Percentiles rank a stretch among this genome's conserved stretches.
These are phyloP conservation scores for Xylaria longipes DNA, from an alignment of 495 filamentous ascomycete genomes.

Conservation along the genomic window DNA sequence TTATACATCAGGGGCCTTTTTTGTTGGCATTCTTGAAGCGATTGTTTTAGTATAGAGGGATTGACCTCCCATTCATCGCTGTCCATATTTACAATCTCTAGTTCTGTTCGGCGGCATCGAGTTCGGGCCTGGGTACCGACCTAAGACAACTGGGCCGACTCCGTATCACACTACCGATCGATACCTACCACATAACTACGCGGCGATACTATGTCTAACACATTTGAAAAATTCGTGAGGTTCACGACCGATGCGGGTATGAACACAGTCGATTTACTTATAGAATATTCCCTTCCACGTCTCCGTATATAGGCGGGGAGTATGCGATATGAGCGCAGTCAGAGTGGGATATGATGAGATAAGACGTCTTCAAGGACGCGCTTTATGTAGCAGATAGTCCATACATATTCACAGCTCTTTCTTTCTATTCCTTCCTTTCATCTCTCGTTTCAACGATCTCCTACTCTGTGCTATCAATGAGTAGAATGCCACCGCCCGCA, in stretches of 20 bases:
- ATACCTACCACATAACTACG: neutral
- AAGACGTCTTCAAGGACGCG: neutral
- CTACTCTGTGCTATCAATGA: neutral
- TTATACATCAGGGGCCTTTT: neutral
- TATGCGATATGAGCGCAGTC: neutral
- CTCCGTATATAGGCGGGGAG: neutral
- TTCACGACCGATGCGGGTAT: constrained; percentile 55
- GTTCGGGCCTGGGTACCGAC: neutral
- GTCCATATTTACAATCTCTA: neutral
- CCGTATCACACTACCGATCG: neutral
- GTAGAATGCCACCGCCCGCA: neutral
- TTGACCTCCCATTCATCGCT: neutral
- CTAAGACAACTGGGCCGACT: too few relatives aligned
- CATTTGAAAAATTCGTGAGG: constrained; percentile 47
- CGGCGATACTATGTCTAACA: constrained; percentile 30
- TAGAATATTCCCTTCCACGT: neutral
- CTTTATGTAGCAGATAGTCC: neutral
- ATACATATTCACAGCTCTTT: constrained; percentile 9
- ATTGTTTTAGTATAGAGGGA: neutral
- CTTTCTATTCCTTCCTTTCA: constrained; percentile 10
- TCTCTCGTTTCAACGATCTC: neutral
- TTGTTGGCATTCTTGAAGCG: too few relatives aligned
- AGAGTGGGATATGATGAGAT: neutral
- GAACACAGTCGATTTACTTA: constrained; percentile 28
- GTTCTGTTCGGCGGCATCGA: neutral